Percentiles rank a stretch among this genome's conserved stretches.
Evolutionary conservation across 2,329 filamentous ascomycete genomes (phyloP).

Genomic region (Xenoacremonium recifei): DNA sequence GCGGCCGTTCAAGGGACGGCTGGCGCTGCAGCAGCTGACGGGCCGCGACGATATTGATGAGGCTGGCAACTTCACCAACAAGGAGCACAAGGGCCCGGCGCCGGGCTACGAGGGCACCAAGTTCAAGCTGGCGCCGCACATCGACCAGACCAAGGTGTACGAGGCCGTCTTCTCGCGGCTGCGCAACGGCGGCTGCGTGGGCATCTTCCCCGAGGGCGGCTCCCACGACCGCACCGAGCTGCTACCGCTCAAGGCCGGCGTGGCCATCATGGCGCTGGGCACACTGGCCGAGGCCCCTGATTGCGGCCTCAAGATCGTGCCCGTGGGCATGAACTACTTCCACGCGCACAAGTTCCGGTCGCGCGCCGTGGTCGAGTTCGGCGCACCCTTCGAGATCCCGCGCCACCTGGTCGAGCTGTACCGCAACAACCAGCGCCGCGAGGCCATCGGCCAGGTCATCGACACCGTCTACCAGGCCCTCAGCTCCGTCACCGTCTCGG

Average conservation of each 20-base stretch:
- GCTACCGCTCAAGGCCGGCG: constrained; percentile 89
- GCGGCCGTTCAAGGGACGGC: constrained; percentile 77
- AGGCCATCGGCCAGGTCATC: constrained; percentile 81
- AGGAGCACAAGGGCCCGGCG: constrained; percentile 50
- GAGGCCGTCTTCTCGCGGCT: constrained; percentile 87
- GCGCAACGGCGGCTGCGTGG: constrained; percentile 80
- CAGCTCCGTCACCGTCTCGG: constrained; percentile 84
- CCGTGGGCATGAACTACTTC: constrained; percentile 99
- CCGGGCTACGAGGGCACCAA: constrained; percentile 72
- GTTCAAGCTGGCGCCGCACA: constrained; percentile 87
- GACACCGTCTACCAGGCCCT: constrained; percentile 85
- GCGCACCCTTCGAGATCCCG: constrained; percentile 82
- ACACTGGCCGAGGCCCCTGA: constrained; percentile 81
- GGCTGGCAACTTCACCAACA: constrained; percentile 61
- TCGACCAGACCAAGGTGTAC: constrained; percentile 92
- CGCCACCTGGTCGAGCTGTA: constrained; percentile 82
- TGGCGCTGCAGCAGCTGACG: constrained; percentile 78
- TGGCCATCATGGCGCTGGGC: constrained; percentile 96
- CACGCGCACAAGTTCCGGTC: constrained; percentile 98
- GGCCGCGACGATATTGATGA: constrained; percentile 71
- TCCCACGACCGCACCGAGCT: constrained; percentile 93
- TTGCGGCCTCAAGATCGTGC: constrained; percentile 90
- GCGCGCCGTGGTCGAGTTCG: constrained; percentile 92
- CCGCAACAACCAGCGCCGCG: constrained; percentile 76
- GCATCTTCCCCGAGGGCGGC: constrained; percentile 95